Evolutionary conservation across 352 stramenopile species (phyloP), one percentile per base, ranked within the genome.

Genomic region (Phytophthora lateralis): DNA sequence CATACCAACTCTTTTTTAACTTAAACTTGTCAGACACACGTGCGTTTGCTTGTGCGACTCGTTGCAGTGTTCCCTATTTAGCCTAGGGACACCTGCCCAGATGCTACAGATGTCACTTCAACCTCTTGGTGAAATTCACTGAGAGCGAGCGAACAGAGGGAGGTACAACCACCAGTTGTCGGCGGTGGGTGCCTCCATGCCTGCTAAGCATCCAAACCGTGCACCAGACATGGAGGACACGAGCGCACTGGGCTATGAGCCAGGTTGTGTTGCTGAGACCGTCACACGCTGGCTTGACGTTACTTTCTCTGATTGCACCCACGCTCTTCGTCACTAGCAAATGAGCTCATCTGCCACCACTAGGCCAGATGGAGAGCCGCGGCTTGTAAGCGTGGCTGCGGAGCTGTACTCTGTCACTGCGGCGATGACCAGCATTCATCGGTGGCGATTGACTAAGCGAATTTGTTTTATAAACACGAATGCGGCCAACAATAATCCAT

Each of bases 381-480:
- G 44, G 57, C 60, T 63, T 63, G n/a, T n/a, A 69, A 53, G 26
- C 8, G 39, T 69, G 53, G 45, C 30, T 63, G 21, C 4, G 41
- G 42, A 3, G 42, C 30, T 41, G 30, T 24, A 37, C 9, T 34
- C 29, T 29, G 47, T 53, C 38, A 47, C 21, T 15, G 32, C 30
- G 41, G 38, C 14, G 20, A 32, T 62, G 14, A 21, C 15, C 44
- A 38, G n/a, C n/a, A n/a, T n/a, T n/a, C n/a, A n/a, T n/a, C n/a
- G 42, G 18, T 42, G 29, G 38, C 12, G 39, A 55, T 69, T 69
- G 24, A 49, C 46, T 58, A 69, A 60, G 51, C 60, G 30, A 34
- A 35, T 26, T 46, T 64, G 46, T 55, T 63, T 69, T 55, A 64
- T 69, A 69, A 69, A 69, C 60, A 45, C 44, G 14, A 69, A 59